Evolutionary conservation across 805 yeast species (phyloP), one percentile per base, ranked within the genome.

Genomic region (Brettanomyces custersianus): DNA sequence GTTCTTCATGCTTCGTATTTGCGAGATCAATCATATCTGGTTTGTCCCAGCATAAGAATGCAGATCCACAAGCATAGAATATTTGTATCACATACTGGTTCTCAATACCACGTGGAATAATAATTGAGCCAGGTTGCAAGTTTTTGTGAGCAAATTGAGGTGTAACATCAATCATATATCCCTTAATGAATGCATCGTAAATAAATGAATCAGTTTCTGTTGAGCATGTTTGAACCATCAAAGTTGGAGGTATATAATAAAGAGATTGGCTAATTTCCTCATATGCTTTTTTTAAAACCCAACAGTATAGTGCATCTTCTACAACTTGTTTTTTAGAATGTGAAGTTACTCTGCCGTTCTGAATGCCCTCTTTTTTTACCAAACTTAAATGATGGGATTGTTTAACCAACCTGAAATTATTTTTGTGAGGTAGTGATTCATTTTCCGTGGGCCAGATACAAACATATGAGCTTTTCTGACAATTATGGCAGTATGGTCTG

Each of bases 401-500:
- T 28, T 45, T 51, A 16, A 35, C 20, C 17, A 52, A 31, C 28
- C 38, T 34, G 28, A 51, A 48, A 2, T 20, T 23, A 22, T 26
- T 41, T 4, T 31, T 36, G 31, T 46, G 50, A 12, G 52, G 43
- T 31, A 46, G 20, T 8, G 46, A 34, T 13, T 33, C 36, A 17
- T 33, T 26, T 2, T 45, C 38, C 20, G 39, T 35, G 11, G 51
- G 48, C 51, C 51, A 47, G 11, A 36, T 34, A 38, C 51, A 47
- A 13, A n/a, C 15, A 25, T 25, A 25, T 11, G 28, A 25, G n/a
- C n/a, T n/a, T 20, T 56, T 61, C 3, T 52, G 16, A 41, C 79
- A 73, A 45, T 71, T 73, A 27, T 55, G 50, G 48, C 80, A 73
- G 8, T 37, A 43, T 2, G 80, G 80, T 40, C 67, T 70, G 2